These are phyloP conservation scores for Lagerstroemia speciosa DNA, from an alignment of 345 rosid species.

Conservation along the genomic window DNA sequence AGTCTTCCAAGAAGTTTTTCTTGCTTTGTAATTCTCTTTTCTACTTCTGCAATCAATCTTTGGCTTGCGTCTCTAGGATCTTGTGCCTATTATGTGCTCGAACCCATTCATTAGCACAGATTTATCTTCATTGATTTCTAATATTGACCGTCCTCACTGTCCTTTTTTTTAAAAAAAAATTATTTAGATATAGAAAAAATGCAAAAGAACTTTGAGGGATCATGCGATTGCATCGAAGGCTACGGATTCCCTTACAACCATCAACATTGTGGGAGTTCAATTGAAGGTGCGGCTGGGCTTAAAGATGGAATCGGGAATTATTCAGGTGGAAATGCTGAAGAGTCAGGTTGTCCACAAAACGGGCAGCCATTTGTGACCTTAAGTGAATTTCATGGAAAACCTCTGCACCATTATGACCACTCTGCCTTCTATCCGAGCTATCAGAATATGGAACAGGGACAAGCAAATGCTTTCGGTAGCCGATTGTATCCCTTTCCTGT, in stretches of 20 bases:
- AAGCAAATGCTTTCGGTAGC: slow-evolving; percentile 31
- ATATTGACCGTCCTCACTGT: background rate
- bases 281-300: slow-evolving; percentile 27
- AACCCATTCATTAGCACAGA: background rate
- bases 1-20: background rate
- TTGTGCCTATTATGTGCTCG: background rate
- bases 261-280: slow-evolving; percentile 28
- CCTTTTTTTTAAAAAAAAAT: background rate
- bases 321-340: slow-evolving; percentile 24
- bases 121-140: slow-evolving; percentile 6
- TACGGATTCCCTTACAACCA: slow-evolving; percentile 30
- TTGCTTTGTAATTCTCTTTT: background rate
- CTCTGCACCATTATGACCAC: slow-evolving; percentile 29
- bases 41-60: background rate
- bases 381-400: slow-evolving; percentile 29
- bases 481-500: slow-evolving; percentile 31
- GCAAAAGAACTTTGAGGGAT: slow-evolving; percentile 43
- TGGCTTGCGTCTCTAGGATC: background rate
- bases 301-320: slow-evolving; percentile 27
- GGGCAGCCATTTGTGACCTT: slow-evolving; percentile 28
- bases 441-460: slow-evolving; percentile 33
- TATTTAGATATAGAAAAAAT: slow-evolving; percentile 28
- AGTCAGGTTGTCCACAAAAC: slow-evolving; percentile 22
- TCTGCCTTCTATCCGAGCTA: slow-evolving; percentile 29
- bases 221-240: slow-evolving; percentile 38